These are phyloP conservation scores for Talaromyces pinophilus DNA, from an alignment of 2,329 filamentous ascomycete species.

Conservation along the genomic window DNA sequence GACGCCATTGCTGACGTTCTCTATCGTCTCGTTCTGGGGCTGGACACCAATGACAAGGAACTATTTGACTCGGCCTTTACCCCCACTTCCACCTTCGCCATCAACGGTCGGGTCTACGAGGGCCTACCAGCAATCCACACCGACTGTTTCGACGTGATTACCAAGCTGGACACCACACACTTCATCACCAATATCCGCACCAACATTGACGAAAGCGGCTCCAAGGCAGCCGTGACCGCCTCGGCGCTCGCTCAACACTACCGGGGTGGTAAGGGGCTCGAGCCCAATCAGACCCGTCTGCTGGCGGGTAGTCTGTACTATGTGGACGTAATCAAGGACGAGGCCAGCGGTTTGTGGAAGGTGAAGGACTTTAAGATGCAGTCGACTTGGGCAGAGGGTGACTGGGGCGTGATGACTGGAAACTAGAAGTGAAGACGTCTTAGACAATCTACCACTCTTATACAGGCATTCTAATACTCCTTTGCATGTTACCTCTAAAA, in stretches of 20 bases:
- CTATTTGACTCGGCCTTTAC: constrained; percentile 30
- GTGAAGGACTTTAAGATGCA: constrained; percentile 34
- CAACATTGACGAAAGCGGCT: constrained; percentile 29
- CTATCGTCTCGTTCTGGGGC: constrained; percentile 29
- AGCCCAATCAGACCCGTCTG: constrained; percentile 29
- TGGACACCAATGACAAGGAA: constrained; percentile 28
- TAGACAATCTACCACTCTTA: not conserved
- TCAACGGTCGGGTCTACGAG: not conserved
- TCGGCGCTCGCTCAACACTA: constrained; percentile 33
- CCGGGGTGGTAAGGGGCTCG: constrained; percentile 30
- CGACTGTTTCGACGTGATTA: constrained; percentile 25
- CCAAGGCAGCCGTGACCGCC: constrained; percentile 32
- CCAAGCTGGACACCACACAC: constrained; percentile 36
- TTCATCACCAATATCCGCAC: constrained; percentile 36
- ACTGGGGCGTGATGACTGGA: constrained; percentile 8
- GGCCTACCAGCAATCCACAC: constrained; percentile 24
- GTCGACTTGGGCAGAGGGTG: constrained; percentile 31
- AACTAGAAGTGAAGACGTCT: not conserved
- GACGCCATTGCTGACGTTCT: constrained; percentile 32
- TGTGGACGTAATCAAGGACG: constrained; percentile 35
- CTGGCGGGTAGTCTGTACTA: constrained; percentile 32
- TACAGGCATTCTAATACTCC: not conserved
- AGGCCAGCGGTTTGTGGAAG: constrained; percentile 35
- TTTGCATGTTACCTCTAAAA: no score
- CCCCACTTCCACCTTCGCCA: constrained; percentile 21